Base-by-base conservation (phyloP, 331 rosid genomes). In the Erythrophleum ivorense region DNA sequence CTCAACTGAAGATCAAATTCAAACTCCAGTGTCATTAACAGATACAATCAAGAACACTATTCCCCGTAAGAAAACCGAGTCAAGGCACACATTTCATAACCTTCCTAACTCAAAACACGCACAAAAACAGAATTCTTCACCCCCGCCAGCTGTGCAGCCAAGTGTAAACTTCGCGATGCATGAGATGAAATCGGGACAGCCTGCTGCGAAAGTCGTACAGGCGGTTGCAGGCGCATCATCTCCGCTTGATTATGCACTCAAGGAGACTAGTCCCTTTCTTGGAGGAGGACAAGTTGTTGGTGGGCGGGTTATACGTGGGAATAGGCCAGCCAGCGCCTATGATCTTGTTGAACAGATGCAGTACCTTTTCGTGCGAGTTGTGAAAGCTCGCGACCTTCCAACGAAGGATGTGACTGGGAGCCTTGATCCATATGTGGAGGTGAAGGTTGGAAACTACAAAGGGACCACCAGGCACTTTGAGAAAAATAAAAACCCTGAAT, bases 261-360 rank as follows among this genome's bases (percentile, higher is more conserved):
- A 87, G 83, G 99, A 95, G 92, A 95, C 98, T 2, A 95, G 94
- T 80, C 98, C 99, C 60, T 80, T 78, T 83, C 97, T 95, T 46
- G 98, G 98, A 70, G 98, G 97, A 16, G 98, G 98, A 13, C 93
- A 52, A 76, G 85, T 90, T 59, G 85, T 89, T 79, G 91, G 95
- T 21, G 96, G 98, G 75, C 85, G 94, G 19, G 91, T 93, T 15
- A 84, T 81, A 13, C 96, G 60, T 19, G 84, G 83, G 46, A 73
- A 87, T 80, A 80, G 88, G 71, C 88, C 80, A 45, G 18, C 90
- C 29, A 85, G 88, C 81, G 87, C 98, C 75, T 91, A 90, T 63
- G 99, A 95, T 79, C 97, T 95, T 77, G 99, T 95, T 71, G 98
- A 95, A 78, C 91, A 87, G 86, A 93, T 95, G 93, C 88, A 68